Percentiles rank a stretch among this genome's conserved stretches.
phyloP scores from a whole-genome alignment of 108 stramenopile species.

The Nitzschia palea region DNA sequence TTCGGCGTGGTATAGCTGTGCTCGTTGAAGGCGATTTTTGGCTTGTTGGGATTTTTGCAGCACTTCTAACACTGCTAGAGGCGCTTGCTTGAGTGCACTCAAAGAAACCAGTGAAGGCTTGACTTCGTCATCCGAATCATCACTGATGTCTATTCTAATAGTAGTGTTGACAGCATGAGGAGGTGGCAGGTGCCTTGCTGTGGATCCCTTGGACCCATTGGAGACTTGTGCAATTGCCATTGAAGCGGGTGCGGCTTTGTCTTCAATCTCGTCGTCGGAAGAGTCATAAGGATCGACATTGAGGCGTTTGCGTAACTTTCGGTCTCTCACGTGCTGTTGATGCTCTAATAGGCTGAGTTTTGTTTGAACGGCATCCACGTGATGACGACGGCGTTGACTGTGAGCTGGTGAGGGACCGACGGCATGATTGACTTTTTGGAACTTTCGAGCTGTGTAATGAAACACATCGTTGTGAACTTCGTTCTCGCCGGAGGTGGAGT shows the following conservation, averaged over 20 bases:
- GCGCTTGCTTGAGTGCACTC: neutral
- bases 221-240: neutral
- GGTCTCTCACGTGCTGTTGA: neutral
- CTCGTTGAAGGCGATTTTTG: constrained; percentile 22
- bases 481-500: neutral
- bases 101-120: neutral
- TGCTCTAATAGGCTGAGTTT: neutral
- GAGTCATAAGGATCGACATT: neutral
- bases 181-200: too few relatives aligned
- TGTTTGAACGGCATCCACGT: neutral
- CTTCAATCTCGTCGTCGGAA: neutral
- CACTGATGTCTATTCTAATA: neutral
- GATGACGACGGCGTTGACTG: neutral
- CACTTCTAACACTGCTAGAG: constrained; percentile 9
- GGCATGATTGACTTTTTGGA: neutral
- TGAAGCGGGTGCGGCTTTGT: neutral
- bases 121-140: constrained; percentile 20
- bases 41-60: constrained; percentile 25
- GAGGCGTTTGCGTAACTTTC: neutral
- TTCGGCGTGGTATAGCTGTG: constrained; percentile 61
- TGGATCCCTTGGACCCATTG: too few relatives aligned
- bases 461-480: constrained; percentile 5
- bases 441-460: constrained; percentile 2
- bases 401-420: neutral
- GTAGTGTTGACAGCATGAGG: neutral